Conservation (phyloP, 805 yeast species). For the Wickerhamiella shivajii region DNA sequence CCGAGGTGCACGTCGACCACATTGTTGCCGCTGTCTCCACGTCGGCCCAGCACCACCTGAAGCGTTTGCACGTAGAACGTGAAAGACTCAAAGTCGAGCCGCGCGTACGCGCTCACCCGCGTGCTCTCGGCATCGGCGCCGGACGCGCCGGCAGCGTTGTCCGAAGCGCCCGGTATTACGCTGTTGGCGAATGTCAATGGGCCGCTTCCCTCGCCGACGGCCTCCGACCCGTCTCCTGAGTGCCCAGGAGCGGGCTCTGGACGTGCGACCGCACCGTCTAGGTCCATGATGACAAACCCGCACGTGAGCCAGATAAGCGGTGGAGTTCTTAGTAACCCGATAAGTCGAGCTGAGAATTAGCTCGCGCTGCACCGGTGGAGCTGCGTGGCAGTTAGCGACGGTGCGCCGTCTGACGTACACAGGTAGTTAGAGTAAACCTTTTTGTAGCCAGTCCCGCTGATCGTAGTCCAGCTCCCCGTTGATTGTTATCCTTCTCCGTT, state of each 20-base stretch:
- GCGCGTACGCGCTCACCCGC: slow-evolving; percentile 31
- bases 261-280: slow-evolving; percentile 8
- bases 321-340: too few species aligned
- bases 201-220: slow-evolving; percentile 3
- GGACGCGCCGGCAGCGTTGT: neutral
- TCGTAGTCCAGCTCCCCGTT: too few species aligned
- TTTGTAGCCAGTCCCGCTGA: too few species aligned
- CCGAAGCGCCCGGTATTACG: slow-evolving; percentile 2
- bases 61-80: slow-evolving; percentile 94
- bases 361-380: too few species aligned
- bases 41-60: slow-evolving; percentile 85
- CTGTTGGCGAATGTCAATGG: slow-evolving; percentile 9
- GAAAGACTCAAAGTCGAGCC: slow-evolving; percentile 76
- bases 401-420: too few species aligned
- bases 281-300: slow-evolving; percentile 10
- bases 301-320: too few species aligned
- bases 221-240: slow-evolving; percentile 1
- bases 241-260: slow-evolving; percentile 2
- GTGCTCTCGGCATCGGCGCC: slow-evolving; percentile 12
- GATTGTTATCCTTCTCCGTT: too few species aligned
- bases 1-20: slow-evolving; percentile 75
- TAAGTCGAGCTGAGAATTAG: too few species aligned
- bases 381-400: too few species aligned
- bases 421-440: too few species aligned
- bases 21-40: slow-evolving; percentile 48